These are phyloP conservation scores for Coemansia sp. DNA, from an alignment of 192 early-diverging fungal species.

Conservation along the genomic window DNA sequence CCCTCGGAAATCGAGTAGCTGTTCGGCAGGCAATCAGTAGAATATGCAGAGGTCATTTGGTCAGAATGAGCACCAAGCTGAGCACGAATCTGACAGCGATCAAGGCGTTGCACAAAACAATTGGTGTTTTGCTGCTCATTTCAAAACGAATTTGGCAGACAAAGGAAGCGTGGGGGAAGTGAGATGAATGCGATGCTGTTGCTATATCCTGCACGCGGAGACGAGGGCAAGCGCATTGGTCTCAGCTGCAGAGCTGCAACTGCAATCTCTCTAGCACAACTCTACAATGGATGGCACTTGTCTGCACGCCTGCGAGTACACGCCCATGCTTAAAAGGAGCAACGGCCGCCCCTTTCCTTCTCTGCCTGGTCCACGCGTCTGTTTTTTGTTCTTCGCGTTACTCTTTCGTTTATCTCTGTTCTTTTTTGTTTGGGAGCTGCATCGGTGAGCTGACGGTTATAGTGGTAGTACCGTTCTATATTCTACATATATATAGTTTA, in stretches of 20 bases:
- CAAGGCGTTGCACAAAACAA: constrained; percentile 2
- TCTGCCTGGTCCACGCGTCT: neutral
- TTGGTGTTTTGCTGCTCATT: neutral
- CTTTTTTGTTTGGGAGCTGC: neutral
- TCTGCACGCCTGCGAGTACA: neutral
- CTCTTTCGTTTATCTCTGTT: neutral
- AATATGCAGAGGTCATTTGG: constrained; percentile 7
- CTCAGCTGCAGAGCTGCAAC: constrained; percentile 4
- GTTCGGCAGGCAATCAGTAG: neutral
- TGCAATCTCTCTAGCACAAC: constrained; percentile 1
- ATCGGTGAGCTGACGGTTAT: no score
- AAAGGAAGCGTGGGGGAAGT: constrained; percentile 1
- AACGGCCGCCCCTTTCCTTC: neutral
- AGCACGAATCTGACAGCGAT: constrained; percentile 4
- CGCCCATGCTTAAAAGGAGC: constrained; percentile 4
- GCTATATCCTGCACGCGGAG: constrained; percentile 9
- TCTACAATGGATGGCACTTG: neutral
- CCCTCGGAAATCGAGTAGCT: neutral
- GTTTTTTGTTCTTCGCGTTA: neutral
- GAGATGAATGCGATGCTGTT: constrained; percentile 7
- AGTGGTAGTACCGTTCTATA: no score
- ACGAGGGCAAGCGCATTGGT: neutral
- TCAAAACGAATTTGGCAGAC: neutral
- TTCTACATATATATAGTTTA: no score
- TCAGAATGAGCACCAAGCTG: neutral